Percentiles rank a stretch among this genome's conserved stretches.
phyloP scores from a whole-genome alignment of 75 land plant genomes.

The Isoetes taiwanensis region DNA sequence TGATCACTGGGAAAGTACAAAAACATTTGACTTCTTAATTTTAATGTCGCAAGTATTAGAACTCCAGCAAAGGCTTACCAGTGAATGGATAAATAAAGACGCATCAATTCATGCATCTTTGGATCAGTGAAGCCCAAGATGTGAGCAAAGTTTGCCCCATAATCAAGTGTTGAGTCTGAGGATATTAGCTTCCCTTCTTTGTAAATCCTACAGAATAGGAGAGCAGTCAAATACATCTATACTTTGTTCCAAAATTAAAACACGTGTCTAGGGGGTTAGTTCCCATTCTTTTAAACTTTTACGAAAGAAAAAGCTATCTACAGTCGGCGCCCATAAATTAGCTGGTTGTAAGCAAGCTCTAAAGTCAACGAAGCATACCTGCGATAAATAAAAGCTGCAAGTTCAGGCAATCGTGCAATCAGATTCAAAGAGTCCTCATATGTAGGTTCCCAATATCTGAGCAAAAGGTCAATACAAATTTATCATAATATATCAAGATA shows the following conservation, averaged over 20 bases:
- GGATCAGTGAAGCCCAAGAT: slow-evolving; percentile 83
- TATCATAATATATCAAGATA: neutral
- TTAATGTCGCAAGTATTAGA: neutral
- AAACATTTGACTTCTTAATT: neutral
- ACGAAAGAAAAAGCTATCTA: neutral
- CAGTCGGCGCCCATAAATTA: neutral
- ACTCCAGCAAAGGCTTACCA: slow-evolving; percentile 30
- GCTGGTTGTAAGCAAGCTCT: neutral
- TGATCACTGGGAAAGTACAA: slow-evolving; percentile 58
- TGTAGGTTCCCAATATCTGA: slow-evolving; percentile 90
- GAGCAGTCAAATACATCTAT: neutral
- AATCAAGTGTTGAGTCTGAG: slow-evolving; percentile 59
- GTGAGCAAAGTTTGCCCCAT: slow-evolving; percentile 91
- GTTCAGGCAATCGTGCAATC: slow-evolving; percentile 73
- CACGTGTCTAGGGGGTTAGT: neutral
- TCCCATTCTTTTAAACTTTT: neutral
- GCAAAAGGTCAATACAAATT: neutral
- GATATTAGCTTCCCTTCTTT: slow-evolving; percentile 60
- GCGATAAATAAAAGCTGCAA: slow-evolving; percentile 77
- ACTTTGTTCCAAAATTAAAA: neutral
- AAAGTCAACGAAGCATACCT: slow-evolving; percentile 32
- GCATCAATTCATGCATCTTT: slow-evolving; percentile 84
- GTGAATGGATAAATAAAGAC: slow-evolving; percentile 86
- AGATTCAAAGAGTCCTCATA: slow-evolving; percentile 85
- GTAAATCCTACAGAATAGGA: slow-evolving; percentile 41